phyloP scores from a whole-genome alignment of 2,329 filamentous ascomycete genomes.

The Gremmenia infestans region DNA sequence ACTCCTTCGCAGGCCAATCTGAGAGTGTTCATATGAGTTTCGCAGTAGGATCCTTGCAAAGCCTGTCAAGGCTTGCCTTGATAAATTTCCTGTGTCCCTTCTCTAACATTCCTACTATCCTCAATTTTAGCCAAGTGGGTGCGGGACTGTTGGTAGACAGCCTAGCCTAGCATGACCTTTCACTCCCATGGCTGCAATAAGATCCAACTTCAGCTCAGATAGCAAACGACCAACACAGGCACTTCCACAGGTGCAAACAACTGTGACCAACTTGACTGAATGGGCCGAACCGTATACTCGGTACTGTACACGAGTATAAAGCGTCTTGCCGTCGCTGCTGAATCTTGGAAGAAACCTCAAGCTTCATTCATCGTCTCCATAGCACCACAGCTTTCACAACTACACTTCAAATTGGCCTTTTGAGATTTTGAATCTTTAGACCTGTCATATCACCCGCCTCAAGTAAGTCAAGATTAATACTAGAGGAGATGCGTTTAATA shows the following conservation, averaged over 20 bases:
- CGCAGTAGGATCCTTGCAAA: slow-evolving; percentile 14
- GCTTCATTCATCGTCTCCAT: not conserved
- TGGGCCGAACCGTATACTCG: not conserved
- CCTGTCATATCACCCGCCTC: not conserved
- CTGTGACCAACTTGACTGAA: not conserved
- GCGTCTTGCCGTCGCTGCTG: not conserved
- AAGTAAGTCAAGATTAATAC: not conserved
- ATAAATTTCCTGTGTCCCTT: not conserved
- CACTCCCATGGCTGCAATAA: slow-evolving; percentile 1
- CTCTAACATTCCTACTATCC: not conserved
- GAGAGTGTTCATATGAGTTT: slow-evolving; percentile 25
- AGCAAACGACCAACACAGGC: not conserved
- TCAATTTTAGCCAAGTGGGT: not conserved
- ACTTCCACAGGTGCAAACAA: not conserved
- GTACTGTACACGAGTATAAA: not conserved
- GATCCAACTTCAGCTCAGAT: not conserved
- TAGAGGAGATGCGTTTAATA: not conserved
- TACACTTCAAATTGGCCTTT: not conserved
- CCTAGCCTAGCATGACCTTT: not conserved
- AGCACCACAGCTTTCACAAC: not conserved
- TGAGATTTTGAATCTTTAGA: not conserved
- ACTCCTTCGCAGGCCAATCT: slow-evolving; percentile 13
- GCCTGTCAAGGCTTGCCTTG: slow-evolving; percentile 16
- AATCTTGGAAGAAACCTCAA: not conserved
- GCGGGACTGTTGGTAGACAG: not conserved